phyloP scores from a whole-genome alignment of 2,329 filamentous ascomycete species.

The Beauveria sp. region DNA sequence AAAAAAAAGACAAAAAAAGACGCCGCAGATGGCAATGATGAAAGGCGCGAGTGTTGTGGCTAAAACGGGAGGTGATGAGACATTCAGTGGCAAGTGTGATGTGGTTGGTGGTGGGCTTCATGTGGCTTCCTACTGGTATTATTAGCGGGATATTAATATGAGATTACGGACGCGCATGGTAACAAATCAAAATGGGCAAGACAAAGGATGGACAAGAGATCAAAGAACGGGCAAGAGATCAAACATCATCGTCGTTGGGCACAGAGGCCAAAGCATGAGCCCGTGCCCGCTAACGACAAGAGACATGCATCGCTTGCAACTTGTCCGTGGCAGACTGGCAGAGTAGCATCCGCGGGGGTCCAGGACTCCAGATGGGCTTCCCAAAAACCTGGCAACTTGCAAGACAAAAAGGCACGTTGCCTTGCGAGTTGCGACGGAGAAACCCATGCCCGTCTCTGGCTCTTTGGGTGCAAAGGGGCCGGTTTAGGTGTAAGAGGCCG shows the following conservation, averaged over 20 bases:
- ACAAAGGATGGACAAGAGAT: background rate
- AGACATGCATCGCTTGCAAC: background rate
- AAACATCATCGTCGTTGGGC: too few relatives aligned
- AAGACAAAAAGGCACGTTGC: background rate
- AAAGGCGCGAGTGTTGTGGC: too few relatives aligned
- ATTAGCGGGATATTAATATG: background rate
- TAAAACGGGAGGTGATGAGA: too few relatives aligned
- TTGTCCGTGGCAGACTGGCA: background rate
- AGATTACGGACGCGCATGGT: background rate
- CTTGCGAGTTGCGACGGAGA: background rate
- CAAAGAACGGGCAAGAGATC: background rate
- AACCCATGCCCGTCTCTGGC: background rate
- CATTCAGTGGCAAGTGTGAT: background rate
- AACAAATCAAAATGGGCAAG: too few relatives aligned
- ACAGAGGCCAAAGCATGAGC: background rate
- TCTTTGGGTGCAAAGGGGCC: background rate
- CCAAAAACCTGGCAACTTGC: background rate
- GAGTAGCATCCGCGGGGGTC: background rate
- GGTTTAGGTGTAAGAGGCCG: constrained; percentile 6
- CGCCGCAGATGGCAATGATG: too few relatives aligned
- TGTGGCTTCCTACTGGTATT: background rate
- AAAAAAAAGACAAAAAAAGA: too few relatives aligned
- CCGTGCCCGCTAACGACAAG: background rate
- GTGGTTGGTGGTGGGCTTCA: background rate
- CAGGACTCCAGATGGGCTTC: background rate